Evolutionary conservation across 495 filamentous ascomycete genomes (phyloP), one percentile per base, ranked within the genome.

Genomic region (Aspergillus kassunensis): DNA sequence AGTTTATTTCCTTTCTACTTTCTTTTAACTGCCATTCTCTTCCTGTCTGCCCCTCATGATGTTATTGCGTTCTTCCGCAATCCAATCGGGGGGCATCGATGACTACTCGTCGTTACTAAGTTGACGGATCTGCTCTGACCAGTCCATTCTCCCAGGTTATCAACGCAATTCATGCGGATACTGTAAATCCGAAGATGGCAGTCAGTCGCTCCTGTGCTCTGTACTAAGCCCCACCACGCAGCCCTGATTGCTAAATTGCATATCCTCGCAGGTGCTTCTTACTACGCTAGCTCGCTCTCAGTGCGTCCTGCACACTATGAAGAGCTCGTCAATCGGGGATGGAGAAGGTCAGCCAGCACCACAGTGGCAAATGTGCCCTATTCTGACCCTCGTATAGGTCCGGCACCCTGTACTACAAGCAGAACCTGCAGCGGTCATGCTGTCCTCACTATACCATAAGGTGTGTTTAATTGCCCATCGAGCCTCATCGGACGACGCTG

Each of bases 381-480:
- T 35, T 41, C 37, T 51, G 43, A 71, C 51, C 42, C 35, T 37
- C 42, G 45, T 59, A 44, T 51, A 86, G 84, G 65, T 88, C 86
- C 34, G 86, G 86, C 8, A 81, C 75, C n/a, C 74, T 92, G n/a
- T 80, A 96, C 57, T 98, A 98, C 74, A 90, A 93, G 58, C 93
- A 90, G 48, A 90, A 97, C 67, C 81, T 85, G 59, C 78, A 71
- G 39, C 71, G 83, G 49, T 88, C 90, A 49, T 98, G 93, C 62
- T 98, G 93, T 64, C 90, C 91, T n/a, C 90, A 96, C 55, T 96
- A 97, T 66, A 95, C 91, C 1, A 84, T 97, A 56, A 85, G 93
- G 83, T 83, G 66, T 39, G 55, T 56, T 12, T 18, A 27, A 36
- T 24, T 41, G n/a, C 20, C 20, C 30, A 9, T 29, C 33, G 40